These are phyloP conservation scores for Colletotrichum liaoningense DNA, from an alignment of 2,329 filamentous ascomycete species.

Conservation along the genomic window DNA sequence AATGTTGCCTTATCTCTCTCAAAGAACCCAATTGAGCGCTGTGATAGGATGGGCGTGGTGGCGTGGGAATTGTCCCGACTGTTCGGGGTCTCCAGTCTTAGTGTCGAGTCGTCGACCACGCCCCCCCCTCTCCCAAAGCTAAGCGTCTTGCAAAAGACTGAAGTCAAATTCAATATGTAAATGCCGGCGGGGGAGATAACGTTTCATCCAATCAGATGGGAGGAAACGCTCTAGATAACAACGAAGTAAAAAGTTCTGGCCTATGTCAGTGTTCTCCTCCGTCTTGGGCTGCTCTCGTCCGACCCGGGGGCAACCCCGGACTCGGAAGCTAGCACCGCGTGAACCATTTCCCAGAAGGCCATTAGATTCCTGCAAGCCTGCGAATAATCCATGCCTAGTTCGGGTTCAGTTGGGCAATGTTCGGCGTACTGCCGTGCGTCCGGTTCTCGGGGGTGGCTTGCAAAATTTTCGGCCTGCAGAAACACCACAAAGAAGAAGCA, in stretches of 20 bases:
- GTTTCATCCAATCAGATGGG: constrained; percentile 8
- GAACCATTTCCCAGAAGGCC: constrained; percentile 13
- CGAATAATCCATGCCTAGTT: background rate
- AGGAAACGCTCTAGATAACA: constrained; percentile 15
- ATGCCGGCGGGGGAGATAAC: constrained; percentile 33
- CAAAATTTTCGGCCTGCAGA: background rate
- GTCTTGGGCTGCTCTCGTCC: background rate
- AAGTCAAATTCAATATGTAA: constrained; percentile 30
- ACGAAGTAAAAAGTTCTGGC: background rate
- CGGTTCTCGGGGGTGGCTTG: constrained; percentile 7
- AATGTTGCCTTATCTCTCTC: constrained; percentile 12
- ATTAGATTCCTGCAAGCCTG: background rate
- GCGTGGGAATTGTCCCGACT: background rate
- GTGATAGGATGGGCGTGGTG: constrained; percentile 1
- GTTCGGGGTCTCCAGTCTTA: constrained; percentile 3
- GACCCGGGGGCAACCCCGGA: constrained; percentile 29
- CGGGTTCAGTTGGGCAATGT: background rate
- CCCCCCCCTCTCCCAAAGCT: background rate
- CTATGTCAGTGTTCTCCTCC: background rate
- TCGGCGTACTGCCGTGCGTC: constrained; percentile 4
- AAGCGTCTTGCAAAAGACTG: background rate
- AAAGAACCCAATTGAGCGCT: background rate
- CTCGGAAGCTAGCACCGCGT: constrained; percentile 19
- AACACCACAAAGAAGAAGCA: background rate
- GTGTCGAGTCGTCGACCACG: background rate